phyloP scores from a whole-genome alignment of 768 basidiomycete species.

The Trametes meyenii region DNA sequence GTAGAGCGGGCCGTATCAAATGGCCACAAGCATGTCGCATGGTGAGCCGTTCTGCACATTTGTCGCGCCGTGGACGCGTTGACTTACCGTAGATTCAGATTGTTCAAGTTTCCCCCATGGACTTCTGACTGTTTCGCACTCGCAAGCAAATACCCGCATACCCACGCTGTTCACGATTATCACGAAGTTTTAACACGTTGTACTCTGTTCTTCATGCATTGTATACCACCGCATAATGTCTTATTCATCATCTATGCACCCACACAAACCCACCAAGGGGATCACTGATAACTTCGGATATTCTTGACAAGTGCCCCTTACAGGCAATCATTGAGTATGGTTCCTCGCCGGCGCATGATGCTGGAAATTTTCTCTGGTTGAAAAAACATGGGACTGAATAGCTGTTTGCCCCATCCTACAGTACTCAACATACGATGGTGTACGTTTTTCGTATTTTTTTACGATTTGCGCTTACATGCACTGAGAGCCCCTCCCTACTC shows the following conservation, averaged over 20 bases:
- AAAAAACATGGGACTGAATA: too few species aligned
- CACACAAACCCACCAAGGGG: not conserved
- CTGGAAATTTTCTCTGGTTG: too few species aligned
- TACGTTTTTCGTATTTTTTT: too few species aligned
- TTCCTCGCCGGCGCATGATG: too few species aligned
- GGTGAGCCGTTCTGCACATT: not conserved
- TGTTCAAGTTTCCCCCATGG: not conserved
- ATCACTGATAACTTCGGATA: not conserved
- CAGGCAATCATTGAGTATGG: too few species aligned
- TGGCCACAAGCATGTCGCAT: not conserved
- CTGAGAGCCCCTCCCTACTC: not conserved
- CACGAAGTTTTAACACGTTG: constrained; percentile 2
- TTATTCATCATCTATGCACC: not conserved
- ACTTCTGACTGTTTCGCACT: not conserved
- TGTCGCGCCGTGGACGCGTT: not conserved
- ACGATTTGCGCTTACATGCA: too few species aligned
- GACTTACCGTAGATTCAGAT: not conserved
- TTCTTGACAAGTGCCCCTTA: too few species aligned
- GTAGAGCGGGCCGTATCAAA: not conserved
- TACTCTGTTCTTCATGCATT: not conserved
- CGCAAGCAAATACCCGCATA: constrained; percentile 5
- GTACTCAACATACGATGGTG: too few species aligned
- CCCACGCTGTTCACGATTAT: not conserved
- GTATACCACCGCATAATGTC: not conserved
- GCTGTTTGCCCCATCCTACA: too few species aligned